phyloP scores from a whole-genome alignment of 352 stramenopile species.

The Phytophthora macrochlamydospora region DNA sequence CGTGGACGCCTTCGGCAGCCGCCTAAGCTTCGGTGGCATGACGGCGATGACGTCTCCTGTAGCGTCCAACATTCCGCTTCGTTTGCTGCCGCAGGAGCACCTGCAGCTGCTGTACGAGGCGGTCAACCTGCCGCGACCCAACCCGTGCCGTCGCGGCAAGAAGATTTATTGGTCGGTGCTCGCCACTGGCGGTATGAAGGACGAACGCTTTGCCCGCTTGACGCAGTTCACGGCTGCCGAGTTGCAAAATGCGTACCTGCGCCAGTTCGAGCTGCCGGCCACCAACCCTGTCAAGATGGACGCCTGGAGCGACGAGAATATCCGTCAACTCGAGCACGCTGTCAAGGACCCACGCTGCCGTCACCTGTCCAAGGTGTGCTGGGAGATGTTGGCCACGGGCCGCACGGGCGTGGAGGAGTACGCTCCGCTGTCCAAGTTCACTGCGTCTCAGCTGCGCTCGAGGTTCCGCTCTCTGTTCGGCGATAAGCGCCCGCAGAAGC shows the following conservation, averaged over 20 bases:
- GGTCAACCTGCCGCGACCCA: slow-evolving; percentile 73
- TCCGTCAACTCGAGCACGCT: slow-evolving; percentile 67
- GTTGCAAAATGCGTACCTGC: slow-evolving; percentile 72
- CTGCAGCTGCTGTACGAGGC: slow-evolving; percentile 73
- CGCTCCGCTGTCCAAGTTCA: slow-evolving; percentile 71
- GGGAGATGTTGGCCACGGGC: slow-evolving; percentile 76
- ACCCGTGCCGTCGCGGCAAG: slow-evolving; percentile 71
- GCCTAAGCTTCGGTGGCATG: slow-evolving; percentile 35
- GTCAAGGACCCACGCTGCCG: slow-evolving; percentile 76
- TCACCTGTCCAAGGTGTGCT: slow-evolving; percentile 78
- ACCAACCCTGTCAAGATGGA: slow-evolving; percentile 54
- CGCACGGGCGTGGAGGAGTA: slow-evolving; percentile 79
- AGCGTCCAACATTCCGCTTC: slow-evolving; percentile 41
- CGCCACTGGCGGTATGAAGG: slow-evolving; percentile 71
- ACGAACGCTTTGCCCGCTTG: slow-evolving; percentile 58
- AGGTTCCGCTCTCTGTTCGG: slow-evolving; percentile 80
- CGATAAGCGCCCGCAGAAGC: slow-evolving; percentile 76
- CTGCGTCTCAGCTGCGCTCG: slow-evolving; percentile 74
- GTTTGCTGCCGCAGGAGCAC: slow-evolving; percentile 50
- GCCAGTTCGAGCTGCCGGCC: slow-evolving; percentile 64
- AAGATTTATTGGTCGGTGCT: slow-evolving; percentile 82
- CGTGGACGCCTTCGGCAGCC: slow-evolving; percentile 18
- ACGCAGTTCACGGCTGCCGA: slow-evolving; percentile 69
- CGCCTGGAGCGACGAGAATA: slow-evolving; percentile 74
- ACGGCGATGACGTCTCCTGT: slow-evolving; percentile 19